Conservation (phyloP, 345 rosid genomes). For the Kernera saxatilis region DNA sequence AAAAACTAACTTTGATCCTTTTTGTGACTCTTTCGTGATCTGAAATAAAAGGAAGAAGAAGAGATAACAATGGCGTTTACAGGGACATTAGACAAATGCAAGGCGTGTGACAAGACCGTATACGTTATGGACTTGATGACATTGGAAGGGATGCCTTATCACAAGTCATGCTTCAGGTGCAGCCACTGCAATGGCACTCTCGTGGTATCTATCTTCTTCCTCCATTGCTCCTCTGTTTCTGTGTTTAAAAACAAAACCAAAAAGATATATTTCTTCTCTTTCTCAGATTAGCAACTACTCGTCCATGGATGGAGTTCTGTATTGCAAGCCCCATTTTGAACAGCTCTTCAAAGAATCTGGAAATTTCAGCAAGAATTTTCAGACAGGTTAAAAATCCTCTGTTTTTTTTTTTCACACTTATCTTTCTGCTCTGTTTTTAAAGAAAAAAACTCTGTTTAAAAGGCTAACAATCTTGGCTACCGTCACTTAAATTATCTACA, state of each 20-base stretch:
- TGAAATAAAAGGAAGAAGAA: neutral
- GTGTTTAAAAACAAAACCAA: neutral
- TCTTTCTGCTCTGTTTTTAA: neutral
- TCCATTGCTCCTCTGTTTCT: conserved; percentile 14
- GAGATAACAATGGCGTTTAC: conserved; percentile 59
- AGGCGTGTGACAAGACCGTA: conserved; percentile 90
- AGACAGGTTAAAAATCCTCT: conserved; percentile 36
- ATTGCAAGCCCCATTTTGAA: conserved; percentile 90
- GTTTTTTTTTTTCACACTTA: neutral
- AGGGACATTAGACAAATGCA: conserved; percentile 89
- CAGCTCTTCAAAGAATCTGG: conserved; percentile 98
- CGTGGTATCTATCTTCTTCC: conserved; percentile 42
- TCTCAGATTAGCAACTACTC: conserved; percentile 88
- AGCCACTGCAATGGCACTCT: conserved; percentile 92
- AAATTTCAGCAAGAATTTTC: conserved; percentile 91
- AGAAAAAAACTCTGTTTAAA: neutral
- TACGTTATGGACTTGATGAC: conserved; percentile 78
- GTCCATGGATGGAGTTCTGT: conserved; percentile 94
- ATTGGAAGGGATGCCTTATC: conserved; percentile 85
- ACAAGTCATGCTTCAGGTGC: conserved; percentile 91
- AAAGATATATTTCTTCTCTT: neutral
- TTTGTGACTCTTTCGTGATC: neutral
- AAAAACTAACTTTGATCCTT: neutral
- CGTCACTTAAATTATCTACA: neutral
- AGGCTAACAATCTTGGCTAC: neutral